Evolutionary conservation across 495 filamentous ascomycete genomes (phyloP), one percentile per base, ranked within the genome.

Genomic region (Xylona heveae): DNA sequence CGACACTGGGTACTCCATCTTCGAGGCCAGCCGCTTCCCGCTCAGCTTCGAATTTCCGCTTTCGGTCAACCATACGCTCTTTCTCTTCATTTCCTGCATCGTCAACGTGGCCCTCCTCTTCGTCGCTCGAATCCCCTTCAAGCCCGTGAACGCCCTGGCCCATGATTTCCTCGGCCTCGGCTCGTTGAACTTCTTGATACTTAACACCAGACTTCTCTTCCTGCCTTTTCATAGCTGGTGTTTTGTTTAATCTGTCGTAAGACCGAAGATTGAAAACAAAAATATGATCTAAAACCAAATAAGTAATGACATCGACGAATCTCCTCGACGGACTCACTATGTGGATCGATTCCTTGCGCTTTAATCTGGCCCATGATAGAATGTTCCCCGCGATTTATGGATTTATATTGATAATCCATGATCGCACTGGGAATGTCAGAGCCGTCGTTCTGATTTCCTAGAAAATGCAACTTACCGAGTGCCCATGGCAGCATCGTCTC

Each of bases 341-440:
- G 66, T 0, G 88, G 80, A 42, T 94, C 66, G 10, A 93, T 67
- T 3, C 80, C 85, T 40, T 79, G 64, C 3, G 72, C 73, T 15
- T 61, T 51, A 18, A 94, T 69, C 42, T 77, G 77, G 10, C 64
- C 75, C 43, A 75, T 83, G 30, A 94, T 94, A 7, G 79, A 91
- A 48, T 93, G 61, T 42, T 91, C 72, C 1, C 88, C 85, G 8
- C 85, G 77, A 42, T 72, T 73, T 37, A 97, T 91, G 1, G 81
- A 88, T 49, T 88, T 94, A 55, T 85, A 97, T 49, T 94, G 85
- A 49, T 94, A 97, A 46, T 93, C 84, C 81, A 97, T 97, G 46
- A 94, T 97, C 3, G 83, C 83, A 35, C 55, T 40, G 6, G 22
- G 8, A 17, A 10, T n/a, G n/a, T n/a, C n/a, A 12, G 14, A 22